Evolutionary conservation across 2,329 filamentous ascomycete species (phyloP), one percentile per base, ranked within the genome.

Genomic region (Coniochaeta sp.): DNA sequence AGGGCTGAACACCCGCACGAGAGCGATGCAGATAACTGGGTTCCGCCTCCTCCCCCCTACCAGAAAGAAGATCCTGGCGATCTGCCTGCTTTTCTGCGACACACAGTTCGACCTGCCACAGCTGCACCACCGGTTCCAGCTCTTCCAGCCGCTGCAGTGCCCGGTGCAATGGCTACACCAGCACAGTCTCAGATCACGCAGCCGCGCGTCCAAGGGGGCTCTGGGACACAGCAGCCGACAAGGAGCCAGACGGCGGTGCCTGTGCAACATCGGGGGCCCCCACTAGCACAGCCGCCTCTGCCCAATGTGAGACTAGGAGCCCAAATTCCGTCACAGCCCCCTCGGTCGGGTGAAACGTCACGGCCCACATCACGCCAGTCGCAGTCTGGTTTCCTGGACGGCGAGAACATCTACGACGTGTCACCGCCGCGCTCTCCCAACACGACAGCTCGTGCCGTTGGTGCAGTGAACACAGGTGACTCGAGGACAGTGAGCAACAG

Each of bases 21-120:
- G 72, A 93, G 90, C 64, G 90, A 95, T 70, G 90, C 90, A 4
- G 91, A 95, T 67, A 91, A 93, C 67, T 96, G 91, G 91, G 89
- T 92, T 5, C 89, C 90, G 6, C 91, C 91, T 6, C 91, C 91
- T 9, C 91, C 91, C 3, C 90, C 90, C 1, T 96, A 96, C 67
- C 84, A 86, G 44, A 83, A 84, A 59, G 86, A 89, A 0, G 82
- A 85, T 56, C 82, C 83, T 0, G 78, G 77, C 11, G 82, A 84
- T 65, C 64, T 83, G 60, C 83, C 83, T 1, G 79, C 75, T 2
- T 86, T 86, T 63, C 65, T 86, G 63, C 81, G 83, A 33, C 79
- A 82, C 58, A 68, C 47, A 57, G 67, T 69, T 9, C 60, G 65
- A 2, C 62, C 67, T 17, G 64, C 64, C 16, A 44, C 59, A 16